Evolutionary conservation across 768 basidiomycete genomes (phyloP).

Genomic region (Kondoa malvinella): DNA sequence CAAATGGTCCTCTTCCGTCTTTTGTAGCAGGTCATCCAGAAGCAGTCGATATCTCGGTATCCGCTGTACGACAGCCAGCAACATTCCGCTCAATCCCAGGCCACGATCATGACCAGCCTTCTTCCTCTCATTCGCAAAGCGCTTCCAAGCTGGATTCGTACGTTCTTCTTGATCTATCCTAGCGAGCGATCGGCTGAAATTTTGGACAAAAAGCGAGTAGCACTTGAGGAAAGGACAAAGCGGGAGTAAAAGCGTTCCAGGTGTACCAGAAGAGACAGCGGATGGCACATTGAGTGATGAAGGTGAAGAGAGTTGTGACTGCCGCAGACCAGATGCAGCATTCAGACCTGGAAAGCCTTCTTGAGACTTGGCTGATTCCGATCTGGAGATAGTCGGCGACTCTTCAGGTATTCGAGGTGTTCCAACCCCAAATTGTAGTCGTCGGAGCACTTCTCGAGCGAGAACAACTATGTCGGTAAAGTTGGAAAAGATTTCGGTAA

Average conservation of each 20-base stretch:
- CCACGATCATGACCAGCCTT: conserved; percentile 10
- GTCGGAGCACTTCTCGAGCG: conserved; percentile 20
- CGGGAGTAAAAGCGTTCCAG: background rate
- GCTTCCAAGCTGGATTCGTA: conserved; percentile 9
- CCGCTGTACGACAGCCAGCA: conserved; percentile 26
- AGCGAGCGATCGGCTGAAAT: conserved; percentile 20
- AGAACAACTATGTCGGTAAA: conserved; percentile 25
- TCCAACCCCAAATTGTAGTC: conserved; percentile 18
- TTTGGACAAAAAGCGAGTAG: conserved; percentile 27
- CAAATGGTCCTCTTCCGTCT: conserved; percentile 21
- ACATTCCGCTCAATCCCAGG: conserved; percentile 21
- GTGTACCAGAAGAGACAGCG: background rate
- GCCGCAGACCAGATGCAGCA: background rate
- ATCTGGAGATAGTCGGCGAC: background rate
- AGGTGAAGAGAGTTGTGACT: background rate
- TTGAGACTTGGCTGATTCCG: background rate
- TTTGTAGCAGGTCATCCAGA: conserved; percentile 18
- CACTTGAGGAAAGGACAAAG: conserved; percentile 25
- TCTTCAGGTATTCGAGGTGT: conserved; percentile 1
- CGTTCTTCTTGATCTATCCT: conserved; percentile 13
- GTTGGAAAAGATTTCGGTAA: conserved; percentile 25
- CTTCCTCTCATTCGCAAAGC: conserved; percentile 5
- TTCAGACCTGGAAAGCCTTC: background rate
- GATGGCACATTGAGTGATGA: background rate
- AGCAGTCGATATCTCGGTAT: conserved; percentile 26